Conservation (phyloP, 2,329 filamentous ascomycete genomes). For the Cladosporium sphaerospermum region DNA sequence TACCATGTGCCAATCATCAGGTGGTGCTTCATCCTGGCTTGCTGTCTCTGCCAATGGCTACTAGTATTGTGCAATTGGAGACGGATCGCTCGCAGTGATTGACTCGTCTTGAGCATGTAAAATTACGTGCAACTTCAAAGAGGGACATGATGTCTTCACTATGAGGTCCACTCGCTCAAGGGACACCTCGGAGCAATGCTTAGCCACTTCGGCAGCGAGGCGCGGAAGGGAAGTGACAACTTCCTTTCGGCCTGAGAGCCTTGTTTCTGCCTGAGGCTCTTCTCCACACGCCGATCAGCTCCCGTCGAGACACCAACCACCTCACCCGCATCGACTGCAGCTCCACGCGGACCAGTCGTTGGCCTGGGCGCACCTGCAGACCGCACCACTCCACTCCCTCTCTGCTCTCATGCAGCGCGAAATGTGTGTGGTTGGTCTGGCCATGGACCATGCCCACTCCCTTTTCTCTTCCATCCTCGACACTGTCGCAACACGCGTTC, state of each 20-base stretch:
- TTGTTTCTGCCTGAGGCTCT: background rate
- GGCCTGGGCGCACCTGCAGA: conserved; percentile 3
- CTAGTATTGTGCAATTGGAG: background rate
- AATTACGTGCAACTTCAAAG: too few relatives aligned
- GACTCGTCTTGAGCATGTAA: too few relatives aligned
- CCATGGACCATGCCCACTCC: background rate
- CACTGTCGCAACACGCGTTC: background rate
- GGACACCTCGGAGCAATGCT: background rate
- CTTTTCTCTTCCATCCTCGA: background rate
- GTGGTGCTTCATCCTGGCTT: conserved; percentile 68
- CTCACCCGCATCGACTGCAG: conserved; percentile 6
- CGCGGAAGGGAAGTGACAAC: conserved; percentile 5
- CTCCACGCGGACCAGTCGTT: background rate
- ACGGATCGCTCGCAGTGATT: background rate
- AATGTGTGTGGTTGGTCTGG: background rate
- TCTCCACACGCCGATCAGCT: background rate
- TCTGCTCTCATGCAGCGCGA: background rate
- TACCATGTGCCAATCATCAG: conserved; percentile 81
- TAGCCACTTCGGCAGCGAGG: conserved; percentile 4
- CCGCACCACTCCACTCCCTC: background rate
- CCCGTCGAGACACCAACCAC: conserved; percentile 1
- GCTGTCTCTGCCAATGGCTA: background rate
- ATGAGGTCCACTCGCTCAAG: background rate
- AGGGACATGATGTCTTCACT: background rate
- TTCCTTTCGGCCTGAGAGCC: background rate